Evolutionary conservation across 768 basidiomycete species (phyloP).

Genomic region (Myochromella boudieri): DNA sequence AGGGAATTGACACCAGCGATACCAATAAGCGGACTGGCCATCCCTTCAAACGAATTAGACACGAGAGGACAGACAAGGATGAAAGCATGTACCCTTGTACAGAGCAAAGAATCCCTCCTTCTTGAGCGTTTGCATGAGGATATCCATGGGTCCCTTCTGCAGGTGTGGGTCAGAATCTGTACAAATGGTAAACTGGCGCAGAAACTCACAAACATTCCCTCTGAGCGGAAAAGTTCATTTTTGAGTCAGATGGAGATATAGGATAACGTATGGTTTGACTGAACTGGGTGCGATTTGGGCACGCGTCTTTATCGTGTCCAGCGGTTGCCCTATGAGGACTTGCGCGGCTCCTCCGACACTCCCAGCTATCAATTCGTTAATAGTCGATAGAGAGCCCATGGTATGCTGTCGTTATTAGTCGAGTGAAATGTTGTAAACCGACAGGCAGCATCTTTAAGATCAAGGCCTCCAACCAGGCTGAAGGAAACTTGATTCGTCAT

Average conservation of each 20-base stretch:
- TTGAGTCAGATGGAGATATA: background rate
- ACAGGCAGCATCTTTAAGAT: too few species aligned
- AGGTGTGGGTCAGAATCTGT: background rate
- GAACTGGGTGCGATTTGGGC: slow-evolving; percentile 85
- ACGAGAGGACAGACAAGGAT: background rate
- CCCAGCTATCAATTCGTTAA: slow-evolving; percentile 85
- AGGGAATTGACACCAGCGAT: slow-evolving; percentile 96
- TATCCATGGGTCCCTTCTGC: slow-evolving; percentile 94
- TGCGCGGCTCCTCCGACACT: slow-evolving; percentile 93
- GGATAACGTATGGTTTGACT: slow-evolving; percentile 20
- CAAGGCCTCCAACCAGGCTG: too few species aligned
- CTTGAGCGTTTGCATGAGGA: slow-evolving; percentile 74
- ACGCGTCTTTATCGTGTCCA: slow-evolving; percentile 87
- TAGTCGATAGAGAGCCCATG: slow-evolving; percentile 44
- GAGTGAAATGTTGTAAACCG: background rate
- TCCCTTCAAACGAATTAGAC: slow-evolving; percentile 49
- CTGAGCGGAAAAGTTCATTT: slow-evolving; percentile 33
- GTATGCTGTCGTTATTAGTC: too few species aligned
- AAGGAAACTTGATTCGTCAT: slow-evolving; percentile 5
- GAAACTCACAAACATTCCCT: slow-evolving; percentile 82
- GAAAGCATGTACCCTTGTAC: slow-evolving; percentile 74
- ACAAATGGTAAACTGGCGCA: background rate
- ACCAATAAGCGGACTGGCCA: slow-evolving; percentile 88
- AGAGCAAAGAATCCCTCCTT: slow-evolving; percentile 93
- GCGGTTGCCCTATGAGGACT: slow-evolving; percentile 90